These are phyloP conservation scores for Chrysochromulina parva DNA, from an alignment of 78 protist genomes.

Conservation along the genomic window DNA sequence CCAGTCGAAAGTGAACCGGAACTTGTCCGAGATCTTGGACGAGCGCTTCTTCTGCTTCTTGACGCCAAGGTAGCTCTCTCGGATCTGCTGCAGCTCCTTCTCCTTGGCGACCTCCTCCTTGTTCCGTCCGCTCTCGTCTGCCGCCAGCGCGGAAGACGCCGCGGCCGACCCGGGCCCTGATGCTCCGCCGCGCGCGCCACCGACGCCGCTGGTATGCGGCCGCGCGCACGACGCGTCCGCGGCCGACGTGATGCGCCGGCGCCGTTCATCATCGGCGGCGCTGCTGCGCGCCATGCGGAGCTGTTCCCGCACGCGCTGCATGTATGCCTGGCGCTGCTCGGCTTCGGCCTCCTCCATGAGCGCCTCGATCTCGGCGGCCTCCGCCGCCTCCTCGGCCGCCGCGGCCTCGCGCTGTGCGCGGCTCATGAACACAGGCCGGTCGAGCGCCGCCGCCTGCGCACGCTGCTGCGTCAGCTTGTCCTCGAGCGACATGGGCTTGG, in stretches of 20 bases:
- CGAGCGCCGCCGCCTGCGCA: neutral
- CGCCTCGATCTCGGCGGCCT: neutral
- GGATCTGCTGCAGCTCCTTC: conserved; percentile 26
- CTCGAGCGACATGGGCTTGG: neutral
- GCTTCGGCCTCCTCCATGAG: conserved; percentile 11
- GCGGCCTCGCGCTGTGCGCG: neutral
- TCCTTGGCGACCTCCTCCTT: neutral
- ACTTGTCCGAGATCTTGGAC: conserved; percentile 3
- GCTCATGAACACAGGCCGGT: neutral
- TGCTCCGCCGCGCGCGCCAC: too few relatives aligned
- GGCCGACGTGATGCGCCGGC: too few relatives aligned
- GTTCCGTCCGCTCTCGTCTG: neutral
- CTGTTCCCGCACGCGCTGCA: neutral
- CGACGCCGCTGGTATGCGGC: too few relatives aligned
- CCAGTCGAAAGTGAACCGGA: conserved; percentile 2
- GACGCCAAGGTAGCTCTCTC: neutral
- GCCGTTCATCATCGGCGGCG: too few relatives aligned
- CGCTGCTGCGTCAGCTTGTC: neutral
- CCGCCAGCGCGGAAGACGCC: neutral
- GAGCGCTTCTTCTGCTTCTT: neutral
- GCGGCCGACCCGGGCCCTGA: neutral
- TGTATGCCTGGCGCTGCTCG: neutral
- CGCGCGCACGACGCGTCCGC: too few relatives aligned
- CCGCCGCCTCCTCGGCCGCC: neutral
- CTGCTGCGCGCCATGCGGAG: conserved; percentile 13